phyloP scores from a whole-genome alignment of 2,329 filamentous ascomycete genomes.

The Alternaria ventricosa region DNA sequence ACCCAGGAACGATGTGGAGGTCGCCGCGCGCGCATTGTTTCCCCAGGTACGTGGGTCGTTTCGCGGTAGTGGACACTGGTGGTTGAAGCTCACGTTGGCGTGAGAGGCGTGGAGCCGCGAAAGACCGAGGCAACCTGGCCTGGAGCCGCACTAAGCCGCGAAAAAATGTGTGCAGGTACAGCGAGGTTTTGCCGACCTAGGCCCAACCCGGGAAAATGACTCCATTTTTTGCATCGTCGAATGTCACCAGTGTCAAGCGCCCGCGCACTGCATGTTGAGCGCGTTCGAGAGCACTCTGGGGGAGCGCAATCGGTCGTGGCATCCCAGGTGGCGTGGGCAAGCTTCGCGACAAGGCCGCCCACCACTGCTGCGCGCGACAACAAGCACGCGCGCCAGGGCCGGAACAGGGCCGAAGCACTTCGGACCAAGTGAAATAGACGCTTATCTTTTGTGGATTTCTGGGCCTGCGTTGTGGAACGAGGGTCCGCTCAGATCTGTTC shows the following conservation, averaged over 20 bases:
- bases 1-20: conserved; percentile 9
- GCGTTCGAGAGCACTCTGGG: conserved; percentile 11
- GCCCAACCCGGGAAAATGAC: neutral
- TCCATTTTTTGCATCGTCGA: conserved; percentile 1
- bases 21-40: conserved; percentile 8
- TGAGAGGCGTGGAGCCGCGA: conserved; percentile 4
- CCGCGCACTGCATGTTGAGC: neutral
- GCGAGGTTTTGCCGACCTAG: conserved; percentile 6
- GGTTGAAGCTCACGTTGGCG: conserved; percentile 5
- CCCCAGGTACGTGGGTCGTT: conserved; percentile 7
- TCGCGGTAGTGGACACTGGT: neutral
- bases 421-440: conserved; percentile 7
- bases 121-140: conserved; percentile 4
- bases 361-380: neutral
- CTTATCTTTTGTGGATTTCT: conserved; percentile 15
- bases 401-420: conserved; percentile 1
- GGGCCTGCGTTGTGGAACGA: conserved; percentile 5
- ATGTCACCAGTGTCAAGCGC: conserved; percentile 6
- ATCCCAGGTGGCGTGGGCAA: neutral
- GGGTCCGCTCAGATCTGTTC: conserved; percentile 4
- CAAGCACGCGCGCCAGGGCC: conserved; percentile 2
- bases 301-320: neutral
- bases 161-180: conserved; percentile 3
- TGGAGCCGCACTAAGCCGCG: conserved; percentile 12
- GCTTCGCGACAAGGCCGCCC: conserved; percentile 1